Percentiles rank a stretch among this genome's conserved stretches.
Evolutionary conservation across 73 alveolate genomes (phyloP).

Genomic region (Urostyla sp.): DNA sequence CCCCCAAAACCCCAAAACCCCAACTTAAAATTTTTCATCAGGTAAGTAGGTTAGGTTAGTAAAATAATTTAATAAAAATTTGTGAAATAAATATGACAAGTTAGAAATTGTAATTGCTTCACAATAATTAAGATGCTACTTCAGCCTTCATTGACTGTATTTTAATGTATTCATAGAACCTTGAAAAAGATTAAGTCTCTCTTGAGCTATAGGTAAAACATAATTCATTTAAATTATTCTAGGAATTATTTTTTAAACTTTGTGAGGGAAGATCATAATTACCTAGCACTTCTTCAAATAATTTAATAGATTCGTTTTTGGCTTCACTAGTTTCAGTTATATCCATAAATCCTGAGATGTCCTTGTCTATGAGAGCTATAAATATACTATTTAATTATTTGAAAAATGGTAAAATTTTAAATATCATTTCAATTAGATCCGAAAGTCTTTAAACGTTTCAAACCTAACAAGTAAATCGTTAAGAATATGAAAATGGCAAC

Average conservation of each 20-base stretch:
- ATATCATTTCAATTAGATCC: conserved; percentile 36
- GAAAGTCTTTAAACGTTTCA: conserved; percentile 66
- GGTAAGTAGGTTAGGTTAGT: too few species aligned
- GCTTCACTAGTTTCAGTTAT: conserved; percentile 56
- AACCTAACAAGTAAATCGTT: conserved; percentile 62
- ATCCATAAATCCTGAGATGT: conserved; percentile 33
- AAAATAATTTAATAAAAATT: neutral
- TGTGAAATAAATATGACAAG: conserved; percentile 9
- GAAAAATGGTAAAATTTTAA: conserved; percentile 31
- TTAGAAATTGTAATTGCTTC: conserved; percentile 11
- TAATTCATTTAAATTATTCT: neutral
- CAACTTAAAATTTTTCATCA: neutral
- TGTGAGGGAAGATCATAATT: conserved; percentile 31
- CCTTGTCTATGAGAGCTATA: conserved; percentile 32
- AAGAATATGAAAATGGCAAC: conserved; percentile 59
- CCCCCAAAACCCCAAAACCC: conserved; percentile 4
- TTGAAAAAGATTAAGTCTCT: conserved; percentile 51
- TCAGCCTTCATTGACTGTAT: conserved; percentile 46
- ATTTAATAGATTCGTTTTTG: conserved; percentile 57
- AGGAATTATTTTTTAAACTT: conserved; percentile 57
- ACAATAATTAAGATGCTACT: conserved; percentile 29
- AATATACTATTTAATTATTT: conserved; percentile 38
- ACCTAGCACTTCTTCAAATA: conserved; percentile 44
- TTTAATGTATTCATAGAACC: conserved; percentile 28
- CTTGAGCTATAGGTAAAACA: conserved; percentile 22